These are phyloP conservation scores for Digitaria exilis DNA, from an alignment of 202 grass and related monocot genomes.

Conservation along the genomic window DNA sequence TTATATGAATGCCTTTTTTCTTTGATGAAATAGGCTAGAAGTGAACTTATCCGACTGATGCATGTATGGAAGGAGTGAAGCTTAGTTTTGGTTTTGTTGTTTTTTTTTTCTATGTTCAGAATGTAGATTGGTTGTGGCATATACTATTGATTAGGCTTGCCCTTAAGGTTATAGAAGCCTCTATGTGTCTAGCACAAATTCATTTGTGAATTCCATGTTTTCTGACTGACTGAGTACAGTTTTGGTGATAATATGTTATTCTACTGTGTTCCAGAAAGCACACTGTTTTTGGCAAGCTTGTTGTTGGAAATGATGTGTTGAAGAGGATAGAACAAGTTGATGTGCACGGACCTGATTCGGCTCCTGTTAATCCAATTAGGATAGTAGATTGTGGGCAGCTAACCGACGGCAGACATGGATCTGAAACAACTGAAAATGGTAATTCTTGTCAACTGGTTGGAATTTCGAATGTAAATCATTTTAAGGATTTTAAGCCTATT, in stretches of 20 bases:
- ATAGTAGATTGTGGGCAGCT: slow-evolving; percentile 89
- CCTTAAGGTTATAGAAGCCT: neutral
- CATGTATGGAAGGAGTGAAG: neutral
- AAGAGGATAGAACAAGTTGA: slow-evolving; percentile 88
- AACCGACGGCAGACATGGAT: slow-evolving; percentile 38
- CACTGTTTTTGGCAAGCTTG: slow-evolving; percentile 97
- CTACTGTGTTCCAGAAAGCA: slow-evolving; percentile 64
- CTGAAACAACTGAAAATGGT: slow-evolving; percentile 56
- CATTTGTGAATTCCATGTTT: neutral
- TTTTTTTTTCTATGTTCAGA: neutral
- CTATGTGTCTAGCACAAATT: neutral
- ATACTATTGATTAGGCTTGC: neutral
- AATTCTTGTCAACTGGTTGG: neutral
- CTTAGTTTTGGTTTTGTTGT: neutral
- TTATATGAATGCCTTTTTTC: neutral
- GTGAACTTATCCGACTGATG: neutral
- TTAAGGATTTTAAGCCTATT: neutral
- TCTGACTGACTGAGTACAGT: neutral
- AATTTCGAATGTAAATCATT: slow-evolving; percentile 4
- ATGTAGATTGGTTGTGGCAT: neutral
- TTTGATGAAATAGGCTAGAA: neutral
- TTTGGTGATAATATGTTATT: slow-evolving; percentile 26
- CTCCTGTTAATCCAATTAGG: slow-evolving; percentile 69
- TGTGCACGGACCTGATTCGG: slow-evolving; percentile 52
- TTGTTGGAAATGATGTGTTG: slow-evolving; percentile 73